These are phyloP conservation scores for Jacaranda mimosifolia DNA, from an alignment of 257 asterid genomes.

Conservation along the genomic window DNA sequence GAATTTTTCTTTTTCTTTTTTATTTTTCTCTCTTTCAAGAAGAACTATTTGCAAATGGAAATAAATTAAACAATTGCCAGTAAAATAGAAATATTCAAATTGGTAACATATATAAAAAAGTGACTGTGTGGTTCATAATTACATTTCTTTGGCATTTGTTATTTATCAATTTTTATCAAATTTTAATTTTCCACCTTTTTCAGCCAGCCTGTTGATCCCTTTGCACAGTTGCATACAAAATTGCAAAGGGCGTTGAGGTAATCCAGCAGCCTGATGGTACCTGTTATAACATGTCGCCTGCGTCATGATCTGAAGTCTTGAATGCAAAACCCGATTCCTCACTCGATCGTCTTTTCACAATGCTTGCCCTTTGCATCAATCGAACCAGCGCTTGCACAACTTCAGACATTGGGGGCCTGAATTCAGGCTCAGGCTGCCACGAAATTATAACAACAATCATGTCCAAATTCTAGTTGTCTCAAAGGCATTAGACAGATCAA, in stretches of 20 bases:
- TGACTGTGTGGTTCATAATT: conserved; percentile 41
- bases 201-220: conserved; percentile 27
- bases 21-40: not conserved
- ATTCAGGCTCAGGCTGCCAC: conserved; percentile 95
- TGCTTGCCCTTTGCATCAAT: conserved; percentile 89
- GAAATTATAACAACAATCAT: not conserved
- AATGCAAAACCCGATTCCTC: conserved; percentile 81
- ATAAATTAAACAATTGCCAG: conserved; percentile 24
- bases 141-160: conserved; percentile 42
- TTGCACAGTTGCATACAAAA: conserved; percentile 57
- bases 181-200: not conserved
- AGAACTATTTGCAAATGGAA: conserved; percentile 4
- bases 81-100: conserved; percentile 30
- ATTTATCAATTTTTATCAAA: conserved; percentile 3
- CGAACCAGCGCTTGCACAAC: conserved; percentile 95
- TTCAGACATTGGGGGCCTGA: conserved; percentile 98
- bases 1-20: not conserved
- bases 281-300: conserved; percentile 60
- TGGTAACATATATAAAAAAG: conserved; percentile 15
- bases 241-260: conserved; percentile 48
- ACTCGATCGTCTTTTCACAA: conserved; percentile 67
- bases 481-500: not conserved
- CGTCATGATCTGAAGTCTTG: conserved; percentile 74
- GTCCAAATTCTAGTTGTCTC: not conserved
- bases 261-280: conserved; percentile 4